Evolutionary conservation across 306 rosid species (phyloP), one percentile per base, ranked within the genome.

Genomic region (Prinsepia uniflora): DNA sequence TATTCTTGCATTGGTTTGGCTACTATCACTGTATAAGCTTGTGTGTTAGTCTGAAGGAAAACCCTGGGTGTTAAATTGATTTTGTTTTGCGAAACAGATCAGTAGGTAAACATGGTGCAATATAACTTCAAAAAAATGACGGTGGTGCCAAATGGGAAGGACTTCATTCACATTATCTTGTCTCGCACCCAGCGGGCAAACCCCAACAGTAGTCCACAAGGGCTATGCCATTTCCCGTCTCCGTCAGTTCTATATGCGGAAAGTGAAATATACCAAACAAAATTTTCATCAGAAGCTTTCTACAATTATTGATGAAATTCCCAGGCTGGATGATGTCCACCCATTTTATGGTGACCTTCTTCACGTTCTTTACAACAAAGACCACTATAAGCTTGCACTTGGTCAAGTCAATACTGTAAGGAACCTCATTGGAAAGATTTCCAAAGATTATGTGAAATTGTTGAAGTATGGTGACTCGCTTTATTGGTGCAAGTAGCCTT

Each of bases 301-400:
- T 5, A 73, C 90, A 4, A 89, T 92, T 20, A 82, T 89, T 15
- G 98, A 92, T 0, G 96, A 90, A 63, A 90, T 92, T 74, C 98
- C 98, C 45, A 82, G 96, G 34, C 82, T 92, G 3, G 98, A 85
- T 12, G 91, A 66, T 76, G 86, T 90, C 76, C 98, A 90, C 47
- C 96, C 98, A 0, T 92, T 92, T 76, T 88, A 88, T 36, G 96
- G 96, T 0, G 96, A 92, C 63, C 89, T 92, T 22, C 92, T 92
- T 36, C 96, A 90, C 48, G 96, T 88, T 45, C 91, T 92, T 18
- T 92, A 92, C 82, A 90, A 92, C 78, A 92, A 90, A 67, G 98
- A 92, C 65, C 98, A 92, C 69, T 90, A 88, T 85, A 92, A 92
- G 90, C 98, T 92, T 74, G 98, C 96, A 0, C 96, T 92, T 71